phyloP scores from a whole-genome alignment of 2,329 filamentous ascomycete genomes.

The Phialocephala sp. region DNA sequence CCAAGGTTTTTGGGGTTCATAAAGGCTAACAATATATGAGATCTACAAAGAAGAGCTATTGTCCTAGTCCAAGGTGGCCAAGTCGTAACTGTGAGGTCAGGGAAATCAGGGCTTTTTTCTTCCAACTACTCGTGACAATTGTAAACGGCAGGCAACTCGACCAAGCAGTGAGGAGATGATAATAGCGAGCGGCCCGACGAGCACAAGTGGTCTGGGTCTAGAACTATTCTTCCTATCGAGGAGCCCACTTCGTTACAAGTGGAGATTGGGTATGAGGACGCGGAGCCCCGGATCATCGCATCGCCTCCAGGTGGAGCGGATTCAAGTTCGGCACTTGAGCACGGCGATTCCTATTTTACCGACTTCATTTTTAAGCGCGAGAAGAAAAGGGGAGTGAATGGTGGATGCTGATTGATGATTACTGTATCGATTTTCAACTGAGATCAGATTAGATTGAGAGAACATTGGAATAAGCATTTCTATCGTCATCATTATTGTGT shows the following conservation, averaged over 20 bases:
- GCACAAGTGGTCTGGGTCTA: not conserved
- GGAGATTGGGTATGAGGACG: not conserved
- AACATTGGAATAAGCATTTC: conserved; percentile 8
- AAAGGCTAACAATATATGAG: not conserved
- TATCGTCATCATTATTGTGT: conserved; percentile 1
- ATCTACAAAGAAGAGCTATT: not conserved
- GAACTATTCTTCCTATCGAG: conserved; percentile 10
- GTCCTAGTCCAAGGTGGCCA: not conserved
- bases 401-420: not conserved
- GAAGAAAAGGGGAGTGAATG: not conserved
- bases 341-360: not conserved
- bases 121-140: not conserved
- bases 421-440: not conserved
- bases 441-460: not conserved
- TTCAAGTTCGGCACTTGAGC: not conserved
- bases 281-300: conserved; percentile 8
- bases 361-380: not conserved
- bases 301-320: not conserved
- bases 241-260: not conserved
- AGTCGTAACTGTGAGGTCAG: not conserved
- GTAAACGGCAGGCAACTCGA: not conserved
- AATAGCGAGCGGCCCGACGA: not conserved
- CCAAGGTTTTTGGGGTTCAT: not conserved
- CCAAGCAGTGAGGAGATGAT: not conserved
- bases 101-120: not conserved